Base-by-base conservation (phyloP, 177 flowering plant species). In the Vitis hybrid region DNA sequence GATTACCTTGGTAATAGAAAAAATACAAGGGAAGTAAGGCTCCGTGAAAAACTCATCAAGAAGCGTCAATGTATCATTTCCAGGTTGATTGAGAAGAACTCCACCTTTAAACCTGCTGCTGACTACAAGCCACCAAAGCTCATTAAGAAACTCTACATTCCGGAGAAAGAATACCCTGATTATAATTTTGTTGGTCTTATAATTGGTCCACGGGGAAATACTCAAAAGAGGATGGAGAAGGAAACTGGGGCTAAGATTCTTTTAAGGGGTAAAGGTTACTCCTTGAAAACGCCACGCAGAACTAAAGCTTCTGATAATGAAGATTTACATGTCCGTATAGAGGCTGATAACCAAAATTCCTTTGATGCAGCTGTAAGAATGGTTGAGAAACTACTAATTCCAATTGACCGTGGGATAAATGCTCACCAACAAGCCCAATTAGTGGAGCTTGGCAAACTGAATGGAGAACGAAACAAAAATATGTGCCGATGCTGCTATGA, bases 181-280 rank as follows among this genome's bases (percentile, higher is more conserved):
- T 79, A 82, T 70, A 86, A 86, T 65, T 86, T 86, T 48, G 61
- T 80, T 31, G 86, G 84, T 53, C 77, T 77, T 15, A 77, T 83
- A 72, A 64, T 83, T 67, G 89, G 89, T 2, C 89, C 85, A 4
- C 67, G 76, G 4, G 89, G 86, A 22, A 77, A 68, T 60, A 86
- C 78, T 0, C 78, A 64, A 51, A 83, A 80, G 70, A 80, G 77
- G 66, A 79, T 86, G 86, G 80, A 86, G 75, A 80, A 61, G 55
- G 76, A 84, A 74, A 78, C 83, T 53, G 85, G 86, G 8, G 85
- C 89, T 1, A 82, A 49, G 77, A 77, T 86, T 59, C 1, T 20
- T 1, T n/a, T 86, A 8, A 75, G 79, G 62, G 86, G 89, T 51
- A 77, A 69, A 72, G 86, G 83, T 39, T 39, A 39, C 11, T 77